Conservation (phyloP, 805 yeast species). For the Candida tallmaniae region DNA sequence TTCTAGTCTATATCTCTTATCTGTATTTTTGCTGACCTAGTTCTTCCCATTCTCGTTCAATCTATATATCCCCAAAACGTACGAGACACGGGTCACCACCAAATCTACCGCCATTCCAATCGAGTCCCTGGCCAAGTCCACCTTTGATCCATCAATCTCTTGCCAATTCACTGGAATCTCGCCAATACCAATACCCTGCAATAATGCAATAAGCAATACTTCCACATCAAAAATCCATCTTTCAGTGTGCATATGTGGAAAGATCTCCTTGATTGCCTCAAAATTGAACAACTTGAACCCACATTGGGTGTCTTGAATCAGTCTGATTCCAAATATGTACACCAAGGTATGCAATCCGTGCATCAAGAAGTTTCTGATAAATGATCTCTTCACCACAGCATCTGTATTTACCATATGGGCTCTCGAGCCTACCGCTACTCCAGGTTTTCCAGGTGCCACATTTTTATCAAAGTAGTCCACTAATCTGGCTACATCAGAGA, state of each 20-base stretch:
- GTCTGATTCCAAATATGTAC: conserved; percentile 81
- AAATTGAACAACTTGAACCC: conserved; percentile 91
- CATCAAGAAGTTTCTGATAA: conserved; percentile 87
- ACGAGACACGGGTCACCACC: conserved; percentile 86
- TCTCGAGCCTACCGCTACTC: conserved; percentile 83
- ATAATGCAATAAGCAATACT: conserved; percentile 71
- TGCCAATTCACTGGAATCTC: conserved; percentile 95
- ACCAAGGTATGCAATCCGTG: conserved; percentile 85
- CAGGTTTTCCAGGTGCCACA: conserved; percentile 49
- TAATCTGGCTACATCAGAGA: conserved; percentile 60
- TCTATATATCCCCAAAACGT: conserved; percentile 75
- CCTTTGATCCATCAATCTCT: conserved; percentile 93
- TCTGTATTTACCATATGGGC: conserved; percentile 96
- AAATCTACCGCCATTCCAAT: conserved; percentile 91
- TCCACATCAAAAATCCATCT: conserved; percentile 99
- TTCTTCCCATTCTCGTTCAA: conserved; percentile 17
- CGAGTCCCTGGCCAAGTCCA: conserved; percentile 86
- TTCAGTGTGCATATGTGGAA: conserved; percentile 92
- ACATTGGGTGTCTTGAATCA: conserved; percentile 91
- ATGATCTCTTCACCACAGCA: conserved; percentile 92
- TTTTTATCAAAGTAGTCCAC: conserved; percentile 47
- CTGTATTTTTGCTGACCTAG: neutral
- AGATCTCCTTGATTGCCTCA: conserved; percentile 57
- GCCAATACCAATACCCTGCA: conserved; percentile 58
- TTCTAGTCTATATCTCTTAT: too few species aligned